These are phyloP conservation scores for Phaseolus coccineus DNA, from an alignment of 331 rosid genomes.

Conservation along the genomic window DNA sequence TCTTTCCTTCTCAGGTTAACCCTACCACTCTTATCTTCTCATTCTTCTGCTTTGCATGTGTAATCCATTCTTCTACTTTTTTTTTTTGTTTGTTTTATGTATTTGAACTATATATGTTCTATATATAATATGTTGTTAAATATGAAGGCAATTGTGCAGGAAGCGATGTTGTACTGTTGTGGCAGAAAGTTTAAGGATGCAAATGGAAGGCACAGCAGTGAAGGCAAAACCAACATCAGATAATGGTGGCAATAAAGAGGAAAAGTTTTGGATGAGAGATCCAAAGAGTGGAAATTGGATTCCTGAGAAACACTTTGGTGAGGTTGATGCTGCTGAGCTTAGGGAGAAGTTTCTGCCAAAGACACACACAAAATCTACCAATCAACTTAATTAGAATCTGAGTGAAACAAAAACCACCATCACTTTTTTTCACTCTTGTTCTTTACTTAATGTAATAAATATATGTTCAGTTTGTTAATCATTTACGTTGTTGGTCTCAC, in stretches of 20 bases:
- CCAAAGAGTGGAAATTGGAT: conserved; percentile 77
- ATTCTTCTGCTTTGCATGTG: not conserved
- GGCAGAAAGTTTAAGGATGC: conserved; percentile 37
- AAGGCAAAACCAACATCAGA: not conserved
- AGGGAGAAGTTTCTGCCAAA: conserved; percentile 64
- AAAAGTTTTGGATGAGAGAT: conserved; percentile 77
- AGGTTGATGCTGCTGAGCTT: conserved; percentile 57
- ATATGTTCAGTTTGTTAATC: too few relatives aligned
- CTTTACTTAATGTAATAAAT: too few relatives aligned
- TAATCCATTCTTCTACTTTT: too few relatives aligned
- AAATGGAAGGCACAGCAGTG: conserved; percentile 19
- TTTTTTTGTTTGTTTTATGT: not conserved
- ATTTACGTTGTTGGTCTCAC: too few relatives aligned
- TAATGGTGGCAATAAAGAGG: conserved; percentile 6
- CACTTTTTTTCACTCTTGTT: too few relatives aligned
- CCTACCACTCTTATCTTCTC: not conserved
- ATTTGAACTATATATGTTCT: not conserved
- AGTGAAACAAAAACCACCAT: too few relatives aligned
- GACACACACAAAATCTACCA: conserved; percentile 20
- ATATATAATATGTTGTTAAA: not conserved
- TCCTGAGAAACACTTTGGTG: conserved; percentile 67
- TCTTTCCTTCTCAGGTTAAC: conserved; percentile 55
- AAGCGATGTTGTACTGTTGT: conserved; percentile 41
- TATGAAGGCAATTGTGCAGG: conserved; percentile 40
- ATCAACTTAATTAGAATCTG: not conserved